A percentile compares a stretch with the other conserved stretches of the same genome.
These are phyloP conservation scores for Leccinum holopus DNA, from an alignment of 1,284 basidiomycete species.

Conservation along the genomic window DNA sequence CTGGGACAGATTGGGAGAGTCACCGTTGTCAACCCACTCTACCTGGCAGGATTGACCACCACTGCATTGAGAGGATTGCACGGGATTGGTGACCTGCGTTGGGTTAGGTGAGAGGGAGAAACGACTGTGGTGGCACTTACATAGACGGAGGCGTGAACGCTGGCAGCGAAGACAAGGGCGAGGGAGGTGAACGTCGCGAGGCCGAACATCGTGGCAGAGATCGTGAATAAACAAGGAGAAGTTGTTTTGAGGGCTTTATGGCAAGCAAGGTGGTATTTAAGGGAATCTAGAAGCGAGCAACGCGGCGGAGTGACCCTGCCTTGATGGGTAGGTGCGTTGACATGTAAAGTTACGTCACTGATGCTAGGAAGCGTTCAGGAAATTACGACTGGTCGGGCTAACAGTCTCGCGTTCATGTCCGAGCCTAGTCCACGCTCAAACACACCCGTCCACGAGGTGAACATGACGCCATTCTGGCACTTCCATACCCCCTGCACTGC, in stretches of 20 bases:
- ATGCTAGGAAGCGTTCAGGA: background rate
- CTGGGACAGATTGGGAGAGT: conserved; percentile 43
- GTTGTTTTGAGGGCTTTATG: background rate
- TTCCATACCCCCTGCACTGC: background rate
- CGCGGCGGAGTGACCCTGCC: conserved; percentile 12
- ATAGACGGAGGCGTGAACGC: conserved; percentile 23
- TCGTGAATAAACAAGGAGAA: background rate
- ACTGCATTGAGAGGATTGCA: conserved; percentile 41
- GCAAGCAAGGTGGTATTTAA: conserved; percentile 26
- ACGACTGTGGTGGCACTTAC: conserved; percentile 14
- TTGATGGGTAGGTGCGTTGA: conserved; percentile 9
- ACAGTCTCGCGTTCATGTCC: background rate
- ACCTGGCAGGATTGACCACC: conserved; percentile 54
- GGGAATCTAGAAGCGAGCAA: conserved; percentile 25
- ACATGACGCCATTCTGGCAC: background rate
- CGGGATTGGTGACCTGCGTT: conserved; percentile 51
- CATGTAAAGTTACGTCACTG: background rate
- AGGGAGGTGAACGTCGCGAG: conserved; percentile 14
- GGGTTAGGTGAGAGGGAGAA: background rate
- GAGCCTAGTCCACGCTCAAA: background rate
- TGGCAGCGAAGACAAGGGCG: conserved; percentile 23
- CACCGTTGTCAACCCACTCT: conserved; percentile 62
- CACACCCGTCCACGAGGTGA: background rate
- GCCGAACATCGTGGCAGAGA: conserved; percentile 16
- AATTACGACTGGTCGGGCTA: conserved; percentile 7